Evolutionary conservation across 2,329 filamentous ascomycete genomes (phyloP), one percentile per base, ranked within the genome.

Genomic region (Cladophialophora carrionii): DNA sequence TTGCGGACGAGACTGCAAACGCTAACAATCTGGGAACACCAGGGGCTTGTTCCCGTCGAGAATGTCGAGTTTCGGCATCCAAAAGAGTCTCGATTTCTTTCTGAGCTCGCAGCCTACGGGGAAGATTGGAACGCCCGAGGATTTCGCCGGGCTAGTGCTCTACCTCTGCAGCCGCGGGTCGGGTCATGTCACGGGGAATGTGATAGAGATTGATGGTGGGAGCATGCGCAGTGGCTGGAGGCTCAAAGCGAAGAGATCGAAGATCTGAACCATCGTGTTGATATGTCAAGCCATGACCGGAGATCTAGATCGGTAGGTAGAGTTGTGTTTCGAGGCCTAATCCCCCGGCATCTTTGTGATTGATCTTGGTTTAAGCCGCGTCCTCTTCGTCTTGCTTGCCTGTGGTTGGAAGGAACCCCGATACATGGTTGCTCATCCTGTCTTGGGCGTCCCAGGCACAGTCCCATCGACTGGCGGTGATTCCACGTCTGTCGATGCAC

Each of bases 31-130:
- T 43, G 37, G 37, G 5, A 37, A 17, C 3, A 78, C 74, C 64
- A 78, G 71, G 0, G 78, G 78, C 20, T 76, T 79, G 12, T 84
- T 84, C 69, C 77, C 83, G 52, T 82, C 79, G 34, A 81, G 83
- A 55, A 84, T 84, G 82, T 84, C 83, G 68, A 79, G 77, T 17
- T 83, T 80, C 31, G 83, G 82, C 0, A 74, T 86, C 51, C 74
- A 82, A 32, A 78, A 80, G 62, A 83, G 79, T 61, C 77, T 78
- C 52, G 81, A 84, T 43, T 76, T 76, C 2, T 77, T 86, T 22
- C 77, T 81, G 53, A 68, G 74, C 0, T 75, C 76, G 2, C 81
- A 83, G 73, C 81, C 81, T 0, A 80, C 77, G 8, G 81, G 81
- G 0, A 71, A 81, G n/a, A 76, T 82, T 32, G 81, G 81, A 2